Percentiles rank a stretch among this genome's conserved stretches.
Conservation (phyloP, 345 rosid species). For the Kernera saxatilis region DNA sequence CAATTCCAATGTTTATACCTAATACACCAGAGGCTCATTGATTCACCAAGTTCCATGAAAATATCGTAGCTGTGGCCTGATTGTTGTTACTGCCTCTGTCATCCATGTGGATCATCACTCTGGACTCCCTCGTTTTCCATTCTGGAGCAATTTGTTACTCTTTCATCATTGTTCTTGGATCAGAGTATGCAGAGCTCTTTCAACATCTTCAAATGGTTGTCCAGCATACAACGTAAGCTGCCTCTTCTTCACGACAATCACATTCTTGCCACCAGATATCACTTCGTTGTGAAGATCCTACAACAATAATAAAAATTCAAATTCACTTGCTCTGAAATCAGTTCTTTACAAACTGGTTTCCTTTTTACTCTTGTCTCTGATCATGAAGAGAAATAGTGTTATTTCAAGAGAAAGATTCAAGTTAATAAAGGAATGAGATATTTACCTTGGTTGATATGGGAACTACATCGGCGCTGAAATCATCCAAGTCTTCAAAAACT, state of each 20-base stretch:
- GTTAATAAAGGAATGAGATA: background rate
- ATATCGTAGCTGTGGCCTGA: background rate
- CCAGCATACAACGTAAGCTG: constrained; percentile 74
- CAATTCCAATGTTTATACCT: background rate
- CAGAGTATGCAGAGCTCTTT: constrained; percentile 53
- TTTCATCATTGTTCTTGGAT: constrained; percentile 31
- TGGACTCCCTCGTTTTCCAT: background rate
- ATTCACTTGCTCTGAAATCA: background rate
- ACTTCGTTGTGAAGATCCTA: constrained; percentile 61
- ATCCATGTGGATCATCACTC: background rate
- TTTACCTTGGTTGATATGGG: constrained; percentile 59
- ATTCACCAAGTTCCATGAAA: background rate
- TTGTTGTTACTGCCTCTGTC: background rate
- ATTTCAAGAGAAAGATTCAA: background rate
- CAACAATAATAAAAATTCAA: background rate
- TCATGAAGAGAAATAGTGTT: background rate
- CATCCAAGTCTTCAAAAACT: constrained; percentile 60
- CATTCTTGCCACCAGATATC: constrained; percentile 39
- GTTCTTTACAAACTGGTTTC: background rate
- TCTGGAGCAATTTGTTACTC: background rate
- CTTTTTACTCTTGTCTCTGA: too few relatives aligned
- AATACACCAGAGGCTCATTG: too few relatives aligned
- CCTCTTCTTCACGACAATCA: constrained; percentile 64
- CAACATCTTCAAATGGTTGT: constrained; percentile 66
- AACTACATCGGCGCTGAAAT: constrained; percentile 55